Evolutionary conservation across 2,329 filamentous ascomycete genomes (phyloP).

Genomic region (Sclerotinia spermophila): DNA sequence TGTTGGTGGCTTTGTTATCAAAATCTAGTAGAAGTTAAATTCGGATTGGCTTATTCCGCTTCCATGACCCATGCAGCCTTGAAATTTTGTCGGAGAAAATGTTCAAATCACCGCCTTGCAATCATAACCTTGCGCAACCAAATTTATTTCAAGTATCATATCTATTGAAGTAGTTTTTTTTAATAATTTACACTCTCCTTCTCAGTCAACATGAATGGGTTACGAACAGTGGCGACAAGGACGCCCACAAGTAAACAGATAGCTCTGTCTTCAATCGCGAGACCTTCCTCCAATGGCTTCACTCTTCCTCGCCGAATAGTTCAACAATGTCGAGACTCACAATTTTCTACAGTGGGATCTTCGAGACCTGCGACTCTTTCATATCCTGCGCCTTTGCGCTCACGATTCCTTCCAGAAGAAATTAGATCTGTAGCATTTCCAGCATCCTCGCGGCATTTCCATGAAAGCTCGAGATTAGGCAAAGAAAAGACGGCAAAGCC

Average conservation of each 20-base stretch:
- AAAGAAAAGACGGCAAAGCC: conserved; percentile 30
- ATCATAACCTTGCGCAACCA: conserved; percentile 22
- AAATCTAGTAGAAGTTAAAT: conserved; percentile 28
- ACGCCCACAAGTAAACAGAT: conserved; percentile 32
- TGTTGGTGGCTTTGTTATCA: conserved; percentile 13
- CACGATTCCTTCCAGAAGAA: conserved; percentile 41
- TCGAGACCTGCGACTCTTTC: conserved; percentile 40
- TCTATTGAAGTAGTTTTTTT: conserved; percentile 14
- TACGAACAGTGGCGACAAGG: conserved; percentile 32
- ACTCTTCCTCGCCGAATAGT: conserved; percentile 38
- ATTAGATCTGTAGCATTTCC: conserved; percentile 21
- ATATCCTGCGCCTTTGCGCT: conserved; percentile 38
- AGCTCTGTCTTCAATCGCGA: conserved; percentile 33
- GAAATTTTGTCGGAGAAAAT: conserved; percentile 30
- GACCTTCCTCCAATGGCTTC: conserved; percentile 33
- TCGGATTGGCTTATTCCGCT: conserved; percentile 21
- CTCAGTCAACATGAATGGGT: conserved; percentile 33
- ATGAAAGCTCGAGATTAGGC: conserved; percentile 28
- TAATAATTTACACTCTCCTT: conserved; percentile 10
- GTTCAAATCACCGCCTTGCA: conserved; percentile 24
- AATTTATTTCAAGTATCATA: conserved; percentile 23
- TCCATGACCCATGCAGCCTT: conserved; percentile 20
- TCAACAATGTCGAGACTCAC: conserved; percentile 34
- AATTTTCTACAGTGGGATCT: conserved; percentile 32
- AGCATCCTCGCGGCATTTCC: conserved; percentile 27